phyloP scores from a whole-genome alignment of 129 eudicot genomes.

The Flaveria ramosissima region DNA sequence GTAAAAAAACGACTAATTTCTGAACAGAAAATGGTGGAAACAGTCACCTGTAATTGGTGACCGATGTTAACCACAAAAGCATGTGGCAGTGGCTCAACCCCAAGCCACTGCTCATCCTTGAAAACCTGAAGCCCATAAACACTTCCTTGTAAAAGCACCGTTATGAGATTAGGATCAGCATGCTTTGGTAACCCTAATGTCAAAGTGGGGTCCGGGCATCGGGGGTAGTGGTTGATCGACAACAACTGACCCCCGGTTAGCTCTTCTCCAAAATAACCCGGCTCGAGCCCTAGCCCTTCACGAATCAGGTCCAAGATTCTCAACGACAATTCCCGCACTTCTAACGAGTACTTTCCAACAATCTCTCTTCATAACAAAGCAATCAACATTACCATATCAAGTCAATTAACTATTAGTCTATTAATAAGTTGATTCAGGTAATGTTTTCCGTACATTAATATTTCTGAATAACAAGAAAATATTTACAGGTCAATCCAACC shows the following conservation, averaged over 20 bases:
- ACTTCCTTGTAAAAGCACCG: constrained; percentile 48
- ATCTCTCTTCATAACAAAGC: constrained; percentile 24
- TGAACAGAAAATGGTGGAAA: neutral
- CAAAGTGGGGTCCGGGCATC: constrained; percentile 71
- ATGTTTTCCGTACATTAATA: neutral
- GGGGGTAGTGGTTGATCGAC: constrained; percentile 58
- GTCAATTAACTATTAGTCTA: neutral
- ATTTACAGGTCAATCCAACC: neutral
- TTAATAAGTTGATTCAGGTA: neutral
- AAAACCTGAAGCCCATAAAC: constrained; percentile 66
- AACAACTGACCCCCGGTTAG: constrained; percentile 40
- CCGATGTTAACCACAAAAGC: constrained; percentile 67
- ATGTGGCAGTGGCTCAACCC: constrained; percentile 55
- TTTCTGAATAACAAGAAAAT: neutral
- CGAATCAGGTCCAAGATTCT: constrained; percentile 52
- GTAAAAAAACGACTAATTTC: neutral
- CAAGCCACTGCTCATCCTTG: constrained; percentile 57
- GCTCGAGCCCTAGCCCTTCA: constrained; percentile 62
- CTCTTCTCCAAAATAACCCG: constrained; percentile 51
- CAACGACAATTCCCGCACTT: constrained; percentile 46
- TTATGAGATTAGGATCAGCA: constrained; percentile 64
- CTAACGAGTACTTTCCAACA: constrained; percentile 46
- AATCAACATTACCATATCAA: neutral
- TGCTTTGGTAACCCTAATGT: constrained; percentile 67
- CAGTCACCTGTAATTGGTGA: constrained; percentile 55